Base-by-base conservation (phyloP, 345 rosid species). In the Eucalyptus erythrocorys region DNA sequence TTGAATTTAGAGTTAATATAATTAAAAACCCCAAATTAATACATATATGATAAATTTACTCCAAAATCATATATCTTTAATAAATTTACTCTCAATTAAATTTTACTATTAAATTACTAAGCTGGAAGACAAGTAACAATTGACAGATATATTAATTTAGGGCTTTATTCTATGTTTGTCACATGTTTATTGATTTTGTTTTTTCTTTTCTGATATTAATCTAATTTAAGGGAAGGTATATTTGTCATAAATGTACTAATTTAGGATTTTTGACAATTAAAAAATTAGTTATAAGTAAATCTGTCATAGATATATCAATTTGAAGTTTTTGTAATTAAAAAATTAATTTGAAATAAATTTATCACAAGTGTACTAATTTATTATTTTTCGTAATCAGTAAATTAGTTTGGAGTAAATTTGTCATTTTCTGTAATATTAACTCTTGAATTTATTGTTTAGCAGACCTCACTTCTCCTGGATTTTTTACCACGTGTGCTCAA, bases 231-330 rank as follows among this genome's bases (percentile, higher is more conserved):
- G 1, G 0, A 15, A 0, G 3, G 21, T 50, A 50, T 9, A 45
- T 45, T 9, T 45, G 10, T 45, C 47, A 45, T 50, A 50, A 50
- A 50, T 50, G 1, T 50, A 16, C 8, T 16, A 50, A 0, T 50
- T 1, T 50, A 0, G 1, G 1, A 0, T 49, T 49, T 49, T 49
- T 49, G 0, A 0, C 3, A 49, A 49, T 49, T 0, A 16, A 50
- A 50, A 50, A 50, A 50, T 50, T 50, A 50, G 21, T 16, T 50
- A 50, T 50, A 8, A 50, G 53, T 50, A 50, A 50, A 50, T 50
- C 0, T 50, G 8, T 3, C 1, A 16, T 16, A 16, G 0, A 50
- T 50, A 50, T 50, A 16, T 50, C 16, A 16, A 50, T 50, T 50
- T 50, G 21, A 50, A 8, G 0, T 50, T 50, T 50, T 50, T 50